Evolutionary conservation across 169 alveolate species (phyloP), one percentile per base, ranked within the genome.

Genomic region (Plasmodium inui): DNA sequence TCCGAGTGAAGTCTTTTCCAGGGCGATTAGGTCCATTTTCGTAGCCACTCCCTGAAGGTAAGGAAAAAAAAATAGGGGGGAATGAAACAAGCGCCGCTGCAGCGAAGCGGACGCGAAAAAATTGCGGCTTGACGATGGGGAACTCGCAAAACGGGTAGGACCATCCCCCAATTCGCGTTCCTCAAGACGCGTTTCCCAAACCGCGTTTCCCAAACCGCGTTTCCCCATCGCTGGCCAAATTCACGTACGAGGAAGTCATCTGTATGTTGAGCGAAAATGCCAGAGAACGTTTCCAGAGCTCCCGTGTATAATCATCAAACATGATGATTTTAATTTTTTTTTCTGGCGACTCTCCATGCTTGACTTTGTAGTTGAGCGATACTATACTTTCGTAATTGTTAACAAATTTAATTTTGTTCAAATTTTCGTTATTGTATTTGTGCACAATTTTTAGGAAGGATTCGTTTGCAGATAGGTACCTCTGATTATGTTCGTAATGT

Each of bases 231-330:
- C 32, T 61, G 30, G n/a, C 22, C 30, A 32, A 12, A 41, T 44
- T 7, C 28, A n/a, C 84, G n/a, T 84, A 90, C 95, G 95, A 90
- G 39, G 95, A 90, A 17, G 91, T 46, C 71, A 90, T 81, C 14
- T 70, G 95, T n/a, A 90, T 82, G 79, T 90, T 90, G 28, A 90
- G 61, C 22, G 84, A 80, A 26, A 26, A 73, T 7, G 95, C 95
- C 34, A 90, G 30, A 17, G 90, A 81, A 4, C 95, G 28, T 81
- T 90, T 90, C 95, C 95, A 90, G 0, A 90, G 91, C 46, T 90
- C 95, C 55, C 95, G 46, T 7, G 95, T 90, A 70, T 90, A 90
- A 90, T 90, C 95, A 50, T 90, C 95, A 70, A 90, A 90, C 92
- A 90, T 32, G 30, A 90, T 50, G 37, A 90, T 90, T 82, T 81